Evolutionary conservation across 805 yeast species (phyloP).

Genomic region (Starmerella asiatica): DNA sequence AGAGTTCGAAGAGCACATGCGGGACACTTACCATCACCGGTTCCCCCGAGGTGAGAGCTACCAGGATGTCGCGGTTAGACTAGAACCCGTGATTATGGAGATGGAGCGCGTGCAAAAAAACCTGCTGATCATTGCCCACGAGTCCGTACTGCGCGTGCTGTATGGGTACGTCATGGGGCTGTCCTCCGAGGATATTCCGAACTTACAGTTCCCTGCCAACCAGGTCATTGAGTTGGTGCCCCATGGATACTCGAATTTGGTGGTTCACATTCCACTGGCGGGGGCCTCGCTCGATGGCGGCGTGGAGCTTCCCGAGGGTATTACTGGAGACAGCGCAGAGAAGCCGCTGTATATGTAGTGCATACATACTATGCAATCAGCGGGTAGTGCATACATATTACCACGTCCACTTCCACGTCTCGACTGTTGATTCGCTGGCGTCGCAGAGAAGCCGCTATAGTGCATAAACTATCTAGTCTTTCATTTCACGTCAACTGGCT

Average conservation of each 20-base stretch:
- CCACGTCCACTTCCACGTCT: neutral
- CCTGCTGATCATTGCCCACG: constrained; percentile 83
- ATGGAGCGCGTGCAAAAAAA: constrained; percentile 79
- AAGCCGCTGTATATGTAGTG: neutral
- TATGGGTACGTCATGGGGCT: constrained; percentile 94
- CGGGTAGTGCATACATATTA: neutral
- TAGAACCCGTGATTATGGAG: constrained; percentile 86
- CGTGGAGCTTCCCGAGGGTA: constrained; percentile 14
- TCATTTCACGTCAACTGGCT: no score
- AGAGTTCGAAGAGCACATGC: constrained; percentile 49
- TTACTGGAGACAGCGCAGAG: neutral
- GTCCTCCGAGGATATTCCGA: constrained; percentile 74
- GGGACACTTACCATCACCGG: constrained; percentile 86
- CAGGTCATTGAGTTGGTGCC: constrained; percentile 66
- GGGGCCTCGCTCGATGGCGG: constrained; percentile 21
- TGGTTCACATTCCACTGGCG: constrained; percentile 19
- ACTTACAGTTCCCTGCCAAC: constrained; percentile 59
- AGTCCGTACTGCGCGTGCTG: constrained; percentile 71
- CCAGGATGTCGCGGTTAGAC: constrained; percentile 87
- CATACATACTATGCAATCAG: neutral
- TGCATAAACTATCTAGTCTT: neutral
- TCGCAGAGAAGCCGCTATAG: no score
- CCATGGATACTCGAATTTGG: constrained; percentile 20
- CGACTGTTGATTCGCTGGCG: no score
- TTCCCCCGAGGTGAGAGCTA: constrained; percentile 88